Evolutionary conservation across 176 grass and related monocot genomes (phyloP).

Genomic region (Typha latifolia): DNA sequence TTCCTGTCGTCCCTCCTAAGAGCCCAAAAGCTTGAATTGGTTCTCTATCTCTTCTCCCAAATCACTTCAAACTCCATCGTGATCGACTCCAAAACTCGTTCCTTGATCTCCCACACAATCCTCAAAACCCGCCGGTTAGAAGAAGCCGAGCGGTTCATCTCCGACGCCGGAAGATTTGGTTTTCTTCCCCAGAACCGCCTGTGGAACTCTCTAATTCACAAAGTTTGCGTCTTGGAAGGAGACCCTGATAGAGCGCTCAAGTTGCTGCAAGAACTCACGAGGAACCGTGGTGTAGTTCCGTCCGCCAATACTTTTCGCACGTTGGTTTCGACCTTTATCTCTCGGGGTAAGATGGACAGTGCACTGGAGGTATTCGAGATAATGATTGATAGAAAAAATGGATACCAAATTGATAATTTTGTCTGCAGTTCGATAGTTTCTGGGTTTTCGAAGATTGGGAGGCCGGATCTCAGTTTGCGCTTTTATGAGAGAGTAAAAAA

Average conservation of each 20-base stretch:
- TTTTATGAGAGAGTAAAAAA: slow-evolving; percentile 43
- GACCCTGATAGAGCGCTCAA: slow-evolving; percentile 36
- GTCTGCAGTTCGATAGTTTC: slow-evolving; percentile 60
- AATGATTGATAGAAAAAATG: slow-evolving; percentile 28
- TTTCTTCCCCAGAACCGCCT: slow-evolving; percentile 19
- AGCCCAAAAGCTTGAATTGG: slow-evolving; percentile 9
- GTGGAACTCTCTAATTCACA: slow-evolving; percentile 42
- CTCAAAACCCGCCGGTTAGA: slow-evolving; percentile 14
- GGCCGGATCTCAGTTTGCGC: slow-evolving; percentile 23
- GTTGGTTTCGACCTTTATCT: slow-evolving; percentile 27
- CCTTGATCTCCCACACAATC: slow-evolving; percentile 11
- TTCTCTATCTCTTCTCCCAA: slow-evolving; percentile 27
- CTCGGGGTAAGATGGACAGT: slow-evolving; percentile 31
- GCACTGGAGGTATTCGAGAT: slow-evolving; percentile 56
- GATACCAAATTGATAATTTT: slow-evolving; percentile 35
- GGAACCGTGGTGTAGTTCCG: slow-evolving; percentile 18
- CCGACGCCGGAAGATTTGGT: slow-evolving; percentile 7
- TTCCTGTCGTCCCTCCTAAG: slow-evolving; percentile 14
- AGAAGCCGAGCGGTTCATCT: slow-evolving; percentile 20
- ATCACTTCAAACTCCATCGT: slow-evolving; percentile 20
- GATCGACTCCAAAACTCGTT: not conserved
- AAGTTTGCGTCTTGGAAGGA: slow-evolving; percentile 22
- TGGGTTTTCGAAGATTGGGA: slow-evolving; percentile 36
- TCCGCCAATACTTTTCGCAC: slow-evolving; percentile 20
- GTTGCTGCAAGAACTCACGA: slow-evolving; percentile 28